phyloP scores from a whole-genome alignment of 306 rosid species.

The Cicer chorassanicum region DNA sequence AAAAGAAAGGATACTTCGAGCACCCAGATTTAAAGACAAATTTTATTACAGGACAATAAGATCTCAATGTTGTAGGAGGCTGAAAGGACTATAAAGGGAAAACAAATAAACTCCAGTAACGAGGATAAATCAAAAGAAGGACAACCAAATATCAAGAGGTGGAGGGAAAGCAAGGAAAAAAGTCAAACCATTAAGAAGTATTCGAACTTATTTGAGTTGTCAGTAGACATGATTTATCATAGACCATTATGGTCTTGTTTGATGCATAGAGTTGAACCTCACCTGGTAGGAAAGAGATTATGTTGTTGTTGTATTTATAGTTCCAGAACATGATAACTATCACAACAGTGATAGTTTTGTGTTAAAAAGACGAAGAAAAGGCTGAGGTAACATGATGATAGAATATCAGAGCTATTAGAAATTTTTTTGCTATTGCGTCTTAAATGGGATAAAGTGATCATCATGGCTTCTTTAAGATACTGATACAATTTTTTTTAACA shows the following conservation, averaged over 20 bases:
- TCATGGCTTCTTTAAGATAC: constrained; percentile 9
- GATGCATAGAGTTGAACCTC: not conserved
- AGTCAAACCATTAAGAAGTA: not conserved
- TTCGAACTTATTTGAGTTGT: not conserved
- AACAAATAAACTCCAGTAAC: not conserved
- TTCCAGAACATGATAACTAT: not conserved
- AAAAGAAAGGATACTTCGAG: not conserved
- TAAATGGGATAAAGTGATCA: not conserved
- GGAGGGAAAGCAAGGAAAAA: not conserved
- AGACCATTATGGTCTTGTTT: not conserved
- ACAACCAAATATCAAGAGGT: not conserved
- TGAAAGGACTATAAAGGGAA: not conserved
- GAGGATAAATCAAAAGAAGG: not conserved
- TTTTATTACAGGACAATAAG: not conserved
- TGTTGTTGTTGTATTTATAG: not conserved
- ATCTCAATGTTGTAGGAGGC: not conserved
- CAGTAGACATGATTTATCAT: not conserved
- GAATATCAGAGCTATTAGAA: constrained; percentile 5
- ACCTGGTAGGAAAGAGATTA: not conserved
- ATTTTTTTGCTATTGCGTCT: not conserved
- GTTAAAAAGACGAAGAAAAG: constrained; percentile 7
- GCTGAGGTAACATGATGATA: not conserved
- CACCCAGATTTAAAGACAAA: not conserved
- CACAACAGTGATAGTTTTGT: not conserved
- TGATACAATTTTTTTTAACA: not conserved